A percentile compares a stretch with the other conserved stretches of the same genome.
Evolutionary conservation across 2,329 filamentous ascomycete genomes (phyloP).

Genomic region (Fusarium nanum): DNA sequence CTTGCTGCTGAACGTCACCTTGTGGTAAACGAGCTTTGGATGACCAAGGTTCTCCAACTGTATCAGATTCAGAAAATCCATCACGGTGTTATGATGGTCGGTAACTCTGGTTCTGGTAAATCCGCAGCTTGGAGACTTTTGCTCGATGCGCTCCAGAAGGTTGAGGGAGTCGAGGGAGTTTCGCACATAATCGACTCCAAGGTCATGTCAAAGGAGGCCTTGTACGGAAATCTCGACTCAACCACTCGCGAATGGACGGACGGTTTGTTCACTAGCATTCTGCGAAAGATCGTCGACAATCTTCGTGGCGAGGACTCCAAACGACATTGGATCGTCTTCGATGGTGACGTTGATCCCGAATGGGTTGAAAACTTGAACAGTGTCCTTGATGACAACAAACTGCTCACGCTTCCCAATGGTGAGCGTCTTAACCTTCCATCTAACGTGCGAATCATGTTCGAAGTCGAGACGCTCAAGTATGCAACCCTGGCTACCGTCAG

Average conservation of each 20-base stretch:
- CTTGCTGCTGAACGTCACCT: slow-evolving; percentile 88
- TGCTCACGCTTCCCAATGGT: slow-evolving; percentile 95
- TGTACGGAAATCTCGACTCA: slow-evolving; percentile 95
- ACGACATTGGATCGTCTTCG: slow-evolving; percentile 99
- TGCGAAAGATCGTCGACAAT: slow-evolving; percentile 99
- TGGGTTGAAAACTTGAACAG: slow-evolving; percentile 99
- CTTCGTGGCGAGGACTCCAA: slow-evolving; percentile 96
- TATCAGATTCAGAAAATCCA: slow-evolving; percentile 99
- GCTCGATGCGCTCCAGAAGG: slow-evolving; percentile 88
- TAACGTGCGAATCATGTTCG: slow-evolving; percentile 99
- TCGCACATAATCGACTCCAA: slow-evolving; percentile 99
- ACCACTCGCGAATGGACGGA: slow-evolving; percentile 99
- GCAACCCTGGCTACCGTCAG: slow-evolving; percentile 98
- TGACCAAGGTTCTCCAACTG: slow-evolving; percentile 95
- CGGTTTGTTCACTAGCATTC: slow-evolving; percentile 95
- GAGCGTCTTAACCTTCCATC: slow-evolving; percentile 93
- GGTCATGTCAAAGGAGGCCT: slow-evolving; percentile 98
- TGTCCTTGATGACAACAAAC: slow-evolving; percentile 98
- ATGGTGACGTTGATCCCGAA: slow-evolving; percentile 98
- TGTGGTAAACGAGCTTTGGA: slow-evolving; percentile 93
- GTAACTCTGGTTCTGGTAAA: slow-evolving; percentile 96
- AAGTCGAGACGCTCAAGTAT: slow-evolving; percentile 97
- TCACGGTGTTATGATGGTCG: slow-evolving; percentile 99
- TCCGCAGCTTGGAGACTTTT: slow-evolving; percentile 94
- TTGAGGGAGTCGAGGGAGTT: slow-evolving; percentile 92